A percentile compares a stretch with the other conserved stretches of the same genome.
phyloP scores from a whole-genome alignment of 768 basidiomycete species.

The Termitomyces sp. region DNA sequence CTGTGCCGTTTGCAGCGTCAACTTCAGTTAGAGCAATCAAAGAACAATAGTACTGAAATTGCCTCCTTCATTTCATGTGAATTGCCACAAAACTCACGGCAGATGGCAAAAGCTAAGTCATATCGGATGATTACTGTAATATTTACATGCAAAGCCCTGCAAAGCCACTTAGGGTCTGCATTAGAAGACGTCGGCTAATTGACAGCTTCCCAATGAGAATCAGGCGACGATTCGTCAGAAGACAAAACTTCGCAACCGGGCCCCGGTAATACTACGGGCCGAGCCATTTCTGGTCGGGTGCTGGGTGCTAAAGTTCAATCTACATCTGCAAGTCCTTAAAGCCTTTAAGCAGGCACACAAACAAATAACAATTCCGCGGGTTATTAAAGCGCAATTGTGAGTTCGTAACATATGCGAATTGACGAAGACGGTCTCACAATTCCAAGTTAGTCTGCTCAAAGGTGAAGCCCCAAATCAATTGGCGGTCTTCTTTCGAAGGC shows the following conservation, averaged over 20 bases:
- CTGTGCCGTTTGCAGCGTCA: too few relatives aligned
- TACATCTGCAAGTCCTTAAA: too few relatives aligned
- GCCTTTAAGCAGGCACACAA: neutral
- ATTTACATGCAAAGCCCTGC: too few relatives aligned
- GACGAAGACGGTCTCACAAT: neutral
- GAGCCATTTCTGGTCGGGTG: neutral
- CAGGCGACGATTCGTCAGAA: neutral
- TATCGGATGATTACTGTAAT: neutral
- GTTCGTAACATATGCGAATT: neutral
- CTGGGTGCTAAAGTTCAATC: too few relatives aligned
- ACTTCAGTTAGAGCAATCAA: too few relatives aligned
- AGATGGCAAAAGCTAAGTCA: neutral
- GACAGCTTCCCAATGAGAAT: neutral
- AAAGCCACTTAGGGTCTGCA: neutral
- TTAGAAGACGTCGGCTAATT: neutral
- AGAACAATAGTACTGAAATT: too few relatives aligned
- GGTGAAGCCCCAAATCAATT: neutral
- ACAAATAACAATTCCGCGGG: neutral
- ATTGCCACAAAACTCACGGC: neutral
- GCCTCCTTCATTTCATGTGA: too few relatives aligned
- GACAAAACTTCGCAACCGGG: neutral
- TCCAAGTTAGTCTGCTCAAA: neutral
- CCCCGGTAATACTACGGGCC: neutral
- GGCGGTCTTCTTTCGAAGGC: conserved; percentile 6
- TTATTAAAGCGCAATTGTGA: neutral